These are phyloP conservation scores for Amanita pseudoporphyria DNA, from an alignment of 768 basidiomycete species.

Conservation along the genomic window DNA sequence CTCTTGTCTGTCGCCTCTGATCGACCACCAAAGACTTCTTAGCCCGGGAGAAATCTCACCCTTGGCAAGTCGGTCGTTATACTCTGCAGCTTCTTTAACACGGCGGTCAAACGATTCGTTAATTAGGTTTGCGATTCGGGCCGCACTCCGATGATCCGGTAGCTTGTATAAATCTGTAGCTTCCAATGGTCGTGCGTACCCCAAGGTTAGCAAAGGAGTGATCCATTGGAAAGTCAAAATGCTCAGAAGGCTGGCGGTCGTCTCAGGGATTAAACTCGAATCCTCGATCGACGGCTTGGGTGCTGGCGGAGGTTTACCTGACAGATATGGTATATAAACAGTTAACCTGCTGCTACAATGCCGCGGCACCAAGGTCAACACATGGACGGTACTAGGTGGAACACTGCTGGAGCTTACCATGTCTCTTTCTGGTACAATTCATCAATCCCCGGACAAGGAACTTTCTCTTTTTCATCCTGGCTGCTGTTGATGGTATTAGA, in stretches of 20 bases:
- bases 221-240: constrained; percentile 70
- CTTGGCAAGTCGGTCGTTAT: constrained; percentile 58
- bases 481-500: neutral
- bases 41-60: constrained; percentile 55
- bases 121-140: constrained; percentile 52
- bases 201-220: constrained; percentile 57
- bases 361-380: neutral
- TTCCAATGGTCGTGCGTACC: constrained; percentile 75
- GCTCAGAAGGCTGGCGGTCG: constrained; percentile 47
- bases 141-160: constrained; percentile 49
- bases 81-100: constrained; percentile 45
- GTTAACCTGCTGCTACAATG: neutral
- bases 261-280: constrained; percentile 55
- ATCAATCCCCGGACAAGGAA: neutral
- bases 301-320: constrained; percentile 28
- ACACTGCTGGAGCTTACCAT: constrained; percentile 1
- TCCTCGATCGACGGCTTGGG: constrained; percentile 50
- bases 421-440: neutral
- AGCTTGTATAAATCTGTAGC: constrained; percentile 76
- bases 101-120: constrained; percentile 54
- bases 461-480: neutral
- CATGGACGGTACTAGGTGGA: neutral
- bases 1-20: constrained; percentile 40
- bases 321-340: constrained; percentile 6
- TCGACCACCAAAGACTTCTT: constrained; percentile 47